These are phyloP conservation scores for Passiflora organensis DNA, from an alignment of 345 rosid genomes.

Conservation along the genomic window DNA sequence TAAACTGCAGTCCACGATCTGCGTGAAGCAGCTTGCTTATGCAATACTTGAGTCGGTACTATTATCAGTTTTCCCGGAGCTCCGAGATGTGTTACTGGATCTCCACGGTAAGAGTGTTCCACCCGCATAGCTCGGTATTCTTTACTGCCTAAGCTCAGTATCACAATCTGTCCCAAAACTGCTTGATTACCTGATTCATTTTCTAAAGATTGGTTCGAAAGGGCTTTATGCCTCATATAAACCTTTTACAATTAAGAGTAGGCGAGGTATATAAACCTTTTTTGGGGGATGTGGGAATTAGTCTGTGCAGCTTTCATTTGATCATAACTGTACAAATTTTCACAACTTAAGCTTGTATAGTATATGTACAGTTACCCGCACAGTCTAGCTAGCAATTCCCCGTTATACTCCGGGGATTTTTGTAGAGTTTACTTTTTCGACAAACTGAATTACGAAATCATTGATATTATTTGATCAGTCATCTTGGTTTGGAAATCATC, in stretches of 20 bases:
- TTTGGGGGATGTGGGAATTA: slow-evolving; percentile 3
- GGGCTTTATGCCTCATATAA: not conserved
- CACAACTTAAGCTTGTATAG: slow-evolving; percentile 22
- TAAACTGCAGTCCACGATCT: slow-evolving; percentile 67
- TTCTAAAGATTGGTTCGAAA: not conserved
- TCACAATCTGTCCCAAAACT: not conserved
- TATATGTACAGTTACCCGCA: not conserved
- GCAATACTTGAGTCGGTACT: slow-evolving; percentile 63
- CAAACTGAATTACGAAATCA: not conserved
- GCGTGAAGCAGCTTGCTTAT: slow-evolving; percentile 87
- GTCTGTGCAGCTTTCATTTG: slow-evolving; percentile 6
- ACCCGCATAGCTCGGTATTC: slow-evolving; percentile 12
- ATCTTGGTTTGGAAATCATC: slow-evolving; percentile 3
- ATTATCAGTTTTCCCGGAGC: slow-evolving; percentile 83
- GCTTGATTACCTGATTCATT: not conserved
- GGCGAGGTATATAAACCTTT: not conserved
- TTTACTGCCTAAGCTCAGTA: slow-evolving; percentile 4
- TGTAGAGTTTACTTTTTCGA: slow-evolving; percentile 7
- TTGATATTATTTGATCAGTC: slow-evolving; percentile 20
- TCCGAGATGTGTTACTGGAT: slow-evolving; percentile 59
- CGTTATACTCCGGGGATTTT: slow-evolving; percentile 13
- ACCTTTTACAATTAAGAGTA: not conserved
- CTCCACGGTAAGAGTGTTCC: slow-evolving; percentile 42
- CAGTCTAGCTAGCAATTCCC: too few relatives aligned
- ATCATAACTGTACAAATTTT: slow-evolving; percentile 29